phyloP scores from a whole-genome alignment of 306 rosid species.

The Aeschynomene evenia region DNA sequence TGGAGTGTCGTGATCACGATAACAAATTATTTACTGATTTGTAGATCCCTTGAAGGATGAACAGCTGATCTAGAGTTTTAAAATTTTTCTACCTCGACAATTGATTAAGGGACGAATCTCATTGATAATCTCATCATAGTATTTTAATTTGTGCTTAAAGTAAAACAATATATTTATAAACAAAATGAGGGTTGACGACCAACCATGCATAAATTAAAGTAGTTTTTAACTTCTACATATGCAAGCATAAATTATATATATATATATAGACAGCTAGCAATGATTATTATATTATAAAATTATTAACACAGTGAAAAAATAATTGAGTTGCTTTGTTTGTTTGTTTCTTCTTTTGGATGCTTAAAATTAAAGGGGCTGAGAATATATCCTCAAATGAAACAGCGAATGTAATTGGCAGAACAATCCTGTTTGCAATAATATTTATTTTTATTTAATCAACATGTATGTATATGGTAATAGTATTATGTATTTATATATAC shows the following conservation, averaged over 20 bases:
- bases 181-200: not conserved
- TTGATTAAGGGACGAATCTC: too few relatives aligned
- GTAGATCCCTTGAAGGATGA: too few relatives aligned
- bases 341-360: slow-evolving; percentile 29
- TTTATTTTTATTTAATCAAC: slow-evolving; percentile 23
- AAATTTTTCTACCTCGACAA: too few relatives aligned
- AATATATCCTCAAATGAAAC: slow-evolving; percentile 46
- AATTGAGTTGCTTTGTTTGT: not conserved
- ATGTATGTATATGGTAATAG: too few relatives aligned
- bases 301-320: slow-evolving; percentile 14
- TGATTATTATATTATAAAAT: slow-evolving; percentile 14
- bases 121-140: not conserved
- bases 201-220: slow-evolving; percentile 12
- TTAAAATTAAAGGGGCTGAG: slow-evolving; percentile 36
- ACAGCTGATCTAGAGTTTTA: too few relatives aligned
- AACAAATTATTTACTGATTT: too few relatives aligned
- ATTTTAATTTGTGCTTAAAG: not conserved
- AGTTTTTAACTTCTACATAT: slow-evolving; percentile 15
- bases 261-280: slow-evolving; percentile 34
- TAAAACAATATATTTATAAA: not conserved
- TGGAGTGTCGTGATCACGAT: too few relatives aligned
- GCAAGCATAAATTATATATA: not conserved
- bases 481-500: too few relatives aligned
- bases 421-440: slow-evolving; percentile 37
- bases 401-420: slow-evolving; percentile 52